These are phyloP conservation scores for Crithidia bombi DNA, from an alignment of 208 protist genomes.

Conservation along the genomic window DNA sequence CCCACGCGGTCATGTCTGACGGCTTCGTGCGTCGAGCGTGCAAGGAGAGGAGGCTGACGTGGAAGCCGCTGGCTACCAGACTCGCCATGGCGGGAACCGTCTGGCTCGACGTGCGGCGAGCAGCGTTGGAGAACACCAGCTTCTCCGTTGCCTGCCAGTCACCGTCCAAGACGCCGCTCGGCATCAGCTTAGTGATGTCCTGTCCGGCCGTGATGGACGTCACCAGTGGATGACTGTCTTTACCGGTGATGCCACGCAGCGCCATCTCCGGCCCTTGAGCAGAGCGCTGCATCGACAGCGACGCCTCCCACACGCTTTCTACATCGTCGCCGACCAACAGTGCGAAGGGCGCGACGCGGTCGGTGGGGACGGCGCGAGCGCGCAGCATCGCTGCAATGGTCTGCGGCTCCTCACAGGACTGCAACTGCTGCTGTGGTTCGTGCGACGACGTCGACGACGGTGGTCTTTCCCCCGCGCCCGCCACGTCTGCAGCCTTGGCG, in stretches of 20 bases:
- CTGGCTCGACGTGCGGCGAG: slow-evolving; percentile 3
- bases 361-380: neutral
- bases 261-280: neutral
- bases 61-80: slow-evolving; percentile 7
- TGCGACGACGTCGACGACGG: neutral
- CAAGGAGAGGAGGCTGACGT: slow-evolving; percentile 14
- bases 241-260: neutral
- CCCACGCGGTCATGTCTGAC: slow-evolving; percentile 4
- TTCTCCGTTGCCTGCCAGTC: slow-evolving; percentile 14
- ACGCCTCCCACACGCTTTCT: slow-evolving; percentile 2
- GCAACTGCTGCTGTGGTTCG: neutral
- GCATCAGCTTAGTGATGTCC: too few species aligned
- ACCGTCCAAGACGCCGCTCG: neutral
- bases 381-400: slow-evolving; percentile 11
- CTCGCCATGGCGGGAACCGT: slow-evolving; percentile 15
- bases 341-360: neutral
- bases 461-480: neutral
- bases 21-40: slow-evolving; percentile 12
- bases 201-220: neutral
- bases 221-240: neutral
- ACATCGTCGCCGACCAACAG: slow-evolving; percentile 11
- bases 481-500: neutral
- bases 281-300: slow-evolving; percentile 5
- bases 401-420: neutral
- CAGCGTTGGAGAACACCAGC: neutral